Evolutionary conservation across 805 yeast genomes (phyloP).

Genomic region (Teunomyces pallodes): DNA sequence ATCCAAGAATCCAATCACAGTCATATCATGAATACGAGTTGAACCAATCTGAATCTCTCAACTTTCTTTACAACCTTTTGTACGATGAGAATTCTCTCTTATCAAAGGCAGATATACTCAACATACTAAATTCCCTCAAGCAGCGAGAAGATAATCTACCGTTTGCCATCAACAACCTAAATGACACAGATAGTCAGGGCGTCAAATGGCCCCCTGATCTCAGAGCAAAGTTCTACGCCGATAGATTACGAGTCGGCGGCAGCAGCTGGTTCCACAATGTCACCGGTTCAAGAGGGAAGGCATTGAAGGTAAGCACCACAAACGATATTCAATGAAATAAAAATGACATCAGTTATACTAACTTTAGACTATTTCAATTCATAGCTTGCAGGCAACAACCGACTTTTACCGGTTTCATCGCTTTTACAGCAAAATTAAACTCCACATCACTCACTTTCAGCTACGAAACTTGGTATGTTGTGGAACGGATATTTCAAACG

Average conservation of each 20-base stretch:
- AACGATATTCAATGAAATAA: background rate
- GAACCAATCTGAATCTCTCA: slow-evolving; percentile 39
- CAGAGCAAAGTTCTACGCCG: slow-evolving; percentile 28
- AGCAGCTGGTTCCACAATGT: slow-evolving; percentile 38
- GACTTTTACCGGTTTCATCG: slow-evolving; percentile 38
- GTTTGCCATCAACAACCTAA: slow-evolving; percentile 15
- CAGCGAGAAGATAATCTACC: slow-evolving; percentile 34
- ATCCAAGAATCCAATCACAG: background rate
- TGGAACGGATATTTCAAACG: slow-evolving; percentile 29
- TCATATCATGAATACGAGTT: slow-evolving; percentile 22
- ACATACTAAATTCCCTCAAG: slow-evolving; percentile 34
- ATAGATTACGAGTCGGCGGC: slow-evolving; percentile 34
- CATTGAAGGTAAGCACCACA: slow-evolving; percentile 31
- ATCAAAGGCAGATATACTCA: slow-evolving; percentile 34
- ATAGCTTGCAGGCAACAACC: slow-evolving; percentile 16
- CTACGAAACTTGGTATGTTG: slow-evolving; percentile 49
- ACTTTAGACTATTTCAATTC: slow-evolving; percentile 4
- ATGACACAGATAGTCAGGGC: slow-evolving; percentile 33
- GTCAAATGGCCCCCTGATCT: slow-evolving; percentile 35
- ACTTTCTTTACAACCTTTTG: slow-evolving; percentile 37
- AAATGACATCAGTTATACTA: background rate
- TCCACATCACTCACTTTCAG: slow-evolving; percentile 57
- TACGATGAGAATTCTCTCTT: slow-evolving; percentile 35
- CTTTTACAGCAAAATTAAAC: slow-evolving; percentile 43
- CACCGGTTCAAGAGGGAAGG: slow-evolving; percentile 31